Percentiles rank a stretch among this genome's conserved stretches.
Evolutionary conservation across 306 rosid genomes (phyloP).

Genomic region (Aeschynomene evenia): DNA sequence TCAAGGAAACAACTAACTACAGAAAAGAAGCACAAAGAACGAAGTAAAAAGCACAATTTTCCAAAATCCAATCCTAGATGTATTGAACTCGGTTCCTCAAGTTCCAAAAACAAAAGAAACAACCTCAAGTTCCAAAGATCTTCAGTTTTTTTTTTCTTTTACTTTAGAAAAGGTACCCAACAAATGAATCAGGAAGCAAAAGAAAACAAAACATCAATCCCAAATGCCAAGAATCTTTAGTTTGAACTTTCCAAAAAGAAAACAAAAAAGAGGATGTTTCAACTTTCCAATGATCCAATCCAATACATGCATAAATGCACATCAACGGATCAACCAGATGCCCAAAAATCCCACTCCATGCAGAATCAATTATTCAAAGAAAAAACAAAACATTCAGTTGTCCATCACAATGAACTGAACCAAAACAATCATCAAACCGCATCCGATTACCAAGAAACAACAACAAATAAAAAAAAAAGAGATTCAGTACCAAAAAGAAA

Average conservation of each 20-base stretch:
- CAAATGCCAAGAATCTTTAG: no score
- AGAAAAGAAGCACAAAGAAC: not conserved
- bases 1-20: not conserved
- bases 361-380: not conserved
- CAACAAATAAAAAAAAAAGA: not conserved
- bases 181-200: no score
- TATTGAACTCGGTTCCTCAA: conserved; percentile 17
- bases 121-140: not conserved
- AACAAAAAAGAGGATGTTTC: no score
- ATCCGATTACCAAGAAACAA: not conserved
- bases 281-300: no score
- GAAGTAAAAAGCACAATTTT: not conserved
- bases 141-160: not conserved
- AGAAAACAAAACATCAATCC: no score
- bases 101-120: not conserved
- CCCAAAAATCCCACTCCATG: not conserved
- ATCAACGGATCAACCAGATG: no score
- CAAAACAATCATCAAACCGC: not conserved
- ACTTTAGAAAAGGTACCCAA: not conserved
- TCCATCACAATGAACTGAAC: not conserved
- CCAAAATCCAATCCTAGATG: conserved; percentile 13
- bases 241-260: no score
- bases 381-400: not conserved
- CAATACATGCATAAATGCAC: no score
- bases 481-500: not conserved